These are phyloP conservation scores for Cryptococcus sp. DNA, from an alignment of 1,284 basidiomycete species.

Conservation along the genomic window DNA sequence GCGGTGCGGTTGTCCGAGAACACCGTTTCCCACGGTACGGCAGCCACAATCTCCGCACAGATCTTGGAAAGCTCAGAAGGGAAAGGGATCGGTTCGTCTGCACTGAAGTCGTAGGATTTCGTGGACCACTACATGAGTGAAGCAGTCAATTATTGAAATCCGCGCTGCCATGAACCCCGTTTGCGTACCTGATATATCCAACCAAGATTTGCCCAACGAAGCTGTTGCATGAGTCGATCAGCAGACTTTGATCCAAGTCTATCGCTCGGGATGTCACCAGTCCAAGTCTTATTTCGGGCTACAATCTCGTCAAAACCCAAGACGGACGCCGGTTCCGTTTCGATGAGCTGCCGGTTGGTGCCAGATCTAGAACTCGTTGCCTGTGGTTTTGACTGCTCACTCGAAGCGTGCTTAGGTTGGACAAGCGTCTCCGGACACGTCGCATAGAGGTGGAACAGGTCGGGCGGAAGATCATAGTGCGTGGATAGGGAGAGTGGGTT, in stretches of 20 bases:
- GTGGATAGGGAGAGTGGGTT: constrained; percentile 85
- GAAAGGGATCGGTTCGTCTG: constrained; percentile 62
- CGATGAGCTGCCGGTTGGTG: constrained; percentile 25
- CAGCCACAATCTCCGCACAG: constrained; percentile 64
- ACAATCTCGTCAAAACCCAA: constrained; percentile 47
- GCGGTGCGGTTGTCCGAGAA: constrained; percentile 55
- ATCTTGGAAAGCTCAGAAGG: constrained; percentile 60
- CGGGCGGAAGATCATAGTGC: constrained; percentile 71
- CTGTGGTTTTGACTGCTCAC: not conserved
- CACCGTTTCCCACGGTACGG: constrained; percentile 69
- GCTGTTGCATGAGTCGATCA: constrained; percentile 64
- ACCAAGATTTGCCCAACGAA: constrained; percentile 91
- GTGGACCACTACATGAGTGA: constrained; percentile 70
- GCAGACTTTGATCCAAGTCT: constrained; percentile 65
- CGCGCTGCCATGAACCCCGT: too few relatives aligned
- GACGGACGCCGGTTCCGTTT: constrained; percentile 40
- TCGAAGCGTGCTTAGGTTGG: constrained; percentile 23
- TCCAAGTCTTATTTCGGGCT: constrained; percentile 39
- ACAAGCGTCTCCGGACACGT: constrained; percentile 30
- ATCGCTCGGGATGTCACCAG: constrained; percentile 36
- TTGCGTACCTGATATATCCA: constrained; percentile 67
- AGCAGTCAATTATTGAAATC: not conserved
- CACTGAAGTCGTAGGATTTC: constrained; percentile 82
- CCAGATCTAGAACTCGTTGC: not conserved
- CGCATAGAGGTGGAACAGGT: constrained; percentile 58